Conservation (phyloP, 106 monocot genomes). For the Gastrodia elata region DNA sequence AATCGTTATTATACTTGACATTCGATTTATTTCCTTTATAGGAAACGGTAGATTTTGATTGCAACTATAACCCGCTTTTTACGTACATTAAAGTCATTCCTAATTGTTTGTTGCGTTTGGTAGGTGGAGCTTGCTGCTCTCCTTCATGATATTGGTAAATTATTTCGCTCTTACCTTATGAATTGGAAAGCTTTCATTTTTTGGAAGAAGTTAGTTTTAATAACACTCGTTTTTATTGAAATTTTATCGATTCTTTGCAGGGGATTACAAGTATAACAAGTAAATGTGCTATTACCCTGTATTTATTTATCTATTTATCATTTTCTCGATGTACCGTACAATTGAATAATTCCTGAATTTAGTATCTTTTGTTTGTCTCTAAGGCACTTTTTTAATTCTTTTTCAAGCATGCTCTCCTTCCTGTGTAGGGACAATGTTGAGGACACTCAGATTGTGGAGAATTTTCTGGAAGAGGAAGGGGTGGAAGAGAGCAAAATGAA, state of each 20-base stretch:
- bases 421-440: conserved; percentile 49
- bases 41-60: neutral
- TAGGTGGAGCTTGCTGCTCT: conserved; percentile 93
- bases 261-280: conserved; percentile 96
- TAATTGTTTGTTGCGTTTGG: neutral
- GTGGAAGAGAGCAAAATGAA: conserved; percentile 39
- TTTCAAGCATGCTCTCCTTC: conserved; percentile 1
- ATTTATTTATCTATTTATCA: neutral
- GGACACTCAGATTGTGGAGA: conserved; percentile 48
- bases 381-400: conserved; percentile 3
- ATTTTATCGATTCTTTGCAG: conserved; percentile 33
- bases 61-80: neutral
- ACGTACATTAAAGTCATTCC: neutral
- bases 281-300: conserved; percentile 21
- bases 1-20: too few species aligned
- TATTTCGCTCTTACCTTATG: neutral
- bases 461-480: conserved; percentile 58
- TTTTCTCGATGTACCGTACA: neutral
- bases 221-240: neutral
- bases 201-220: neutral
- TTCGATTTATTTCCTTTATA: neutral
- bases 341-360: neutral
- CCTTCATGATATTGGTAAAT: conserved; percentile 89
- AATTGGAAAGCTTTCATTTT: neutral
- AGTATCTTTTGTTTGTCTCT: neutral